These are phyloP conservation scores for Cutaneotrichosporon dermatis DNA, from an alignment of 1,284 basidiomycete species.

Conservation along the genomic window DNA sequence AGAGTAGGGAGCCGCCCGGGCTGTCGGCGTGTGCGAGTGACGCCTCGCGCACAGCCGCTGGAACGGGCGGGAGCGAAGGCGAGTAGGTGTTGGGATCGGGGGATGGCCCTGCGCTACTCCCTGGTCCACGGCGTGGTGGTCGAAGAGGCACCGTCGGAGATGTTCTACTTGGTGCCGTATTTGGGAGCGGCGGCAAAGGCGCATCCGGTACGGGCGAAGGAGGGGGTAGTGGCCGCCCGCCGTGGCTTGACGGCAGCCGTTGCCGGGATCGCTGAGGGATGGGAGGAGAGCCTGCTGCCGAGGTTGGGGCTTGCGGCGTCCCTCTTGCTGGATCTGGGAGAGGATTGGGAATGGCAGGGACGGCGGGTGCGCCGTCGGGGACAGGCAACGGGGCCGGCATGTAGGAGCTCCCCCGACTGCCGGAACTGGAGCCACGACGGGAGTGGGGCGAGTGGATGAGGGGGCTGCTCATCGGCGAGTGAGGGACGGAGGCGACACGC, in stretches of 20 bases:
- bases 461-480: neutral
- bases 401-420: neutral
- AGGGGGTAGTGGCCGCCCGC: slow-evolving; percentile 1
- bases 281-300: slow-evolving; percentile 1
- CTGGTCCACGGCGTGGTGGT: neutral
- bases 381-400: neutral
- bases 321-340: neutral
- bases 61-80: neutral
- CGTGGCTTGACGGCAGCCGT: neutral
- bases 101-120: neutral
- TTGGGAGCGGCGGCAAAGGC: slow-evolving; percentile 6
- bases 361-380: neutral
- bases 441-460: slow-evolving; percentile 2
- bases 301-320: neutral
- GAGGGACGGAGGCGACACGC: slow-evolving; percentile 1
- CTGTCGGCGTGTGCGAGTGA: neutral
- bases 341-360: neutral
- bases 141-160: neutral
- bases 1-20: neutral
- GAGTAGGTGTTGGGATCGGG: neutral
- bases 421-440: neutral
- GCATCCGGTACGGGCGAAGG: slow-evolving; percentile 10
- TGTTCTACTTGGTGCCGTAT: neutral
- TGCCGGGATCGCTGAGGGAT: neutral
- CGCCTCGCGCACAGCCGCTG: neutral